Base-by-base conservation (phyloP, 345 rosid genomes). In the Populus deltoides region DNA sequence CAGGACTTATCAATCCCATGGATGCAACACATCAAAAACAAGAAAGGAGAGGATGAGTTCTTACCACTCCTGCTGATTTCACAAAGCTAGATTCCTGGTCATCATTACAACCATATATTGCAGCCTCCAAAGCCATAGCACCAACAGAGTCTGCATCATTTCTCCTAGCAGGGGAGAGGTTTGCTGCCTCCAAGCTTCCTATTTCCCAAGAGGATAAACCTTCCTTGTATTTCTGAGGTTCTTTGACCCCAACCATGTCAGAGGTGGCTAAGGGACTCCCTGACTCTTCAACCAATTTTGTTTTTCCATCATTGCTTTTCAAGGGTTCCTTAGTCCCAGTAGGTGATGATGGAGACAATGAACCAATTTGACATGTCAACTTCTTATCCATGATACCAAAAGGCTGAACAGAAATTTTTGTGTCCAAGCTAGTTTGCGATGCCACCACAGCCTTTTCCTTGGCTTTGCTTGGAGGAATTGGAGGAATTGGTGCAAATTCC, bases 401-500 rank as follows among this genome's bases (percentile, higher is more conserved):
- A 9, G 78, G 53, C 27, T 47, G 74, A 79, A 53, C 45, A 73
- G 73, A 24, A 13, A 55, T 18, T 16, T 31, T 3, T 31, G 17
- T 18, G 43, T 68, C 70, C n/a, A 47, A 68, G 63, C 68, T 18
- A 41, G 51, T 18, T 7, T 33, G 57, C 1, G 70, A 18, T 27
- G 57, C 33, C 24, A 35, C 7, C 12, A 31, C 11, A 7, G 59
- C 29, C 66, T 63, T 51, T 57, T 82, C 79, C 65, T 75, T 65
- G 43, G 62, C 51, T 53, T 24, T 39, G 39, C 22, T 57, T 49
- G 75, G 75, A 29, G 43, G 35, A 4, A 43, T n/a, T 49, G 81
- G 62, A 61, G 84, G 67, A 76, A 57, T 67, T 9, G 66, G 70
- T 2, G 74, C 61, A 27, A 72, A 69, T 39, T 57, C 13, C 57